Evolutionary conservation across 768 basidiomycete genomes (phyloP), one percentile per base, ranked within the genome.

Genomic region (Epithele typhae): DNA sequence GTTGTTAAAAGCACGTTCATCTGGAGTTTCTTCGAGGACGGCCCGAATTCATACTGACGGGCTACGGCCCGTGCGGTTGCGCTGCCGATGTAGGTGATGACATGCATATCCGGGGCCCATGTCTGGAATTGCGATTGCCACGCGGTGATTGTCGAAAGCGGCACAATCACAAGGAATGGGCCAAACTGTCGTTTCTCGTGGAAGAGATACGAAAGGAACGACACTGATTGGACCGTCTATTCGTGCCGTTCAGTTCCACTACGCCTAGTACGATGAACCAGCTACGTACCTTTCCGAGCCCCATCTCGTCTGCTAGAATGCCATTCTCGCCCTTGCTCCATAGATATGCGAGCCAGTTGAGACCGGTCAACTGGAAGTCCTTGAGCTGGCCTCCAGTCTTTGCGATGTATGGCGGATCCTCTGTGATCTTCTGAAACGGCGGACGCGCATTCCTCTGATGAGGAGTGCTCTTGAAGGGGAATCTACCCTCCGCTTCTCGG

Each of bases 281-380:
- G 25, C 24, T 30, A 43, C 51, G 37, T 52, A 87, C 78, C 81
- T 99, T 99, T 44, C 96, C 96, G 21, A 99, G 85, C 64, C 96
- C 96, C 96, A 98, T 99, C 76, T 99, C 96, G 60, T 99, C 96
- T 1, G 96, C 96, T 27, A 99, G 71, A 49, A 99, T 96, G 17
- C 96, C 96, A 62, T 98, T 98, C 58, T 95, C 87, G 8, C 90
- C 90, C 56, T 91, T 82, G 54, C 79, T 83, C 96, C 96, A 98
- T 14, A 94, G 72, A 66, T 95, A 98, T 4, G 91, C 87, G n/a
- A 99, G 76, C 96, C 96, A 99, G 62, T 99, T 99, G 53, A 99
- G 75, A 19, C 96, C 96, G 2, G 92, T 96, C 33, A 98, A 74
- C 71, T 99, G 96, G 72, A 99, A 99, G 59, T 98, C 96, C 68